Evolutionary conservation across 1,284 basidiomycete genomes (phyloP), one percentile per base, ranked within the genome.

Genomic region (Cutaneotrichosporon sp.): DNA sequence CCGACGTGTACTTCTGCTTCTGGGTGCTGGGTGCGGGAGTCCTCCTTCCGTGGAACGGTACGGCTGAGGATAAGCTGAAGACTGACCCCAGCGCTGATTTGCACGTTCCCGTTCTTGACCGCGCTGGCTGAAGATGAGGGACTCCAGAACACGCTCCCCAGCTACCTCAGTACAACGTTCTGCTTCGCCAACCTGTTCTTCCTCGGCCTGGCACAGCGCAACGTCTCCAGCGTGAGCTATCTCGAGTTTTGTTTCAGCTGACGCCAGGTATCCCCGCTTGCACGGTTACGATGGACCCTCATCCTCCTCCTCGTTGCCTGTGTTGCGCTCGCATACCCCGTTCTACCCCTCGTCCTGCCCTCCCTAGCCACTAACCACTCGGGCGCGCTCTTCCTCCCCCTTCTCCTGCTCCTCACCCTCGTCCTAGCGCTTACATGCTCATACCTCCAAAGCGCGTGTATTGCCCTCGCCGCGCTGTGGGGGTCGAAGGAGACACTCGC

Each of bases 11-110:
- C 49, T 51, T 64, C 20, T 61, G 61, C 48, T 75, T 75, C 54
- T 75, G 72, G 71, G 60, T 63, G 3, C 54, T 75, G 9, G 74
- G 74, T 14, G 74, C 72, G 3, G 74, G 70, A 14, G 63, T 72
- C 35, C 56, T 75, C 24, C 58, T 75, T 24, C 60, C 62, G 5
- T 75, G 74, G 74, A 75, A 72, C 54, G 72, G 74, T 72, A 54
- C 52, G 74, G 12, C 26, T 22, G 10, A 3, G 4, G 17, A 20
- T 63, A 25, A 12, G 1, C 27, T 2, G 4, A 19, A 22, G 8
- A 11, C 55, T 57, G 26, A 49, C 35, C 2, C 3, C 47, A 75
- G 74, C 70, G 2, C 63, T 75, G 16, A 70, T 75, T 12, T 74
- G 71, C 59, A 70, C 71, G 4, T 58, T 72, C 42, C 74, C 74